A percentile compares a stretch with the other conserved stretches of the same genome.
phyloP scores from a whole-genome alignment of 2,329 filamentous ascomycete genomes.

The Biscogniauxia sp. region DNA sequence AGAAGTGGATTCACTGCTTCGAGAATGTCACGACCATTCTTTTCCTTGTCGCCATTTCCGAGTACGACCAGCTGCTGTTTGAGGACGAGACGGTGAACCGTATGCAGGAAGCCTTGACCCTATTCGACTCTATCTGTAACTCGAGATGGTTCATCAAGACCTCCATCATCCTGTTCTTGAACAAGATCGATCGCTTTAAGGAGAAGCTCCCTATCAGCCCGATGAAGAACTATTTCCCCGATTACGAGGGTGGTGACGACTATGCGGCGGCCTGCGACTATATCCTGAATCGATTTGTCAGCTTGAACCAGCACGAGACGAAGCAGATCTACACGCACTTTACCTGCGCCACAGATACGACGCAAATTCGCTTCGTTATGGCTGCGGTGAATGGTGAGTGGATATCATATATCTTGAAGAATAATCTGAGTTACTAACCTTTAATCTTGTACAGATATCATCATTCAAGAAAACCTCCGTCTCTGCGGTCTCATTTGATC shows the following conservation, averaged over 20 bases:
- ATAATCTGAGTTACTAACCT: constrained; percentile 40
- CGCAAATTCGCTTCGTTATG: constrained; percentile 99
- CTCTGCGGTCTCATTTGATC: constrained; percentile 92
- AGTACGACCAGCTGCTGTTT: constrained; percentile 94
- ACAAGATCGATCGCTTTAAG: constrained; percentile 87
- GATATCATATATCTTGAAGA: background rate
- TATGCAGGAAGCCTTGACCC: constrained; percentile 85
- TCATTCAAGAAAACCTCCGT: constrained; percentile 98
- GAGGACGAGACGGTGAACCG: constrained; percentile 96
- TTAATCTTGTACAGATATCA: constrained; percentile 69
- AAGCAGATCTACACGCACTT: constrained; percentile 99
- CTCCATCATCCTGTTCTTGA: constrained; percentile 83
- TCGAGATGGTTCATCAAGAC: constrained; percentile 90
- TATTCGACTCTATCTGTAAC: constrained; percentile 86
- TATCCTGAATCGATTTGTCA: constrained; percentile 97
- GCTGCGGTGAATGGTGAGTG: constrained; percentile 91
- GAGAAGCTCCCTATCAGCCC: constrained; percentile 78
- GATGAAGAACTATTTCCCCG: constrained; percentile 87
- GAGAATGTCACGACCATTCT: constrained; percentile 97
- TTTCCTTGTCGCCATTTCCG: constrained; percentile 94
- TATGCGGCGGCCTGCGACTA: constrained; percentile 97
- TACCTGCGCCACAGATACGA: constrained; percentile 97
- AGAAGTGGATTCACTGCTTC: constrained; percentile 99
- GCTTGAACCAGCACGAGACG: constrained; percentile 96
- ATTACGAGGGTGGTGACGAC: constrained; percentile 93